These are phyloP conservation scores for Escovopsis sp. DNA, from an alignment of 2,329 filamentous ascomycete genomes.

Conservation along the genomic window DNA sequence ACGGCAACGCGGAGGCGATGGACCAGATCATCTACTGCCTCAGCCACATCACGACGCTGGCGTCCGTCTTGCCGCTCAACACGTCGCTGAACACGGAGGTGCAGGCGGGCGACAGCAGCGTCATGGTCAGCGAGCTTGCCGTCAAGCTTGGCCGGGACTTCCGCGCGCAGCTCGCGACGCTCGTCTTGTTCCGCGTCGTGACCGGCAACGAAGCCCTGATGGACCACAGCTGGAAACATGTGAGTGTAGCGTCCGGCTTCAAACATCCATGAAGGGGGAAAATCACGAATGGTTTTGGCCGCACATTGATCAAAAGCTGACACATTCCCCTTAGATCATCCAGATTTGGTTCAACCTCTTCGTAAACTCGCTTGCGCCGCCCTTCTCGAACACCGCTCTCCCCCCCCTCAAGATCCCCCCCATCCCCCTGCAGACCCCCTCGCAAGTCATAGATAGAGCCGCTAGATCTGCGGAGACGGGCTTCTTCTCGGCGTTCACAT, in stretches of 20 bases:
- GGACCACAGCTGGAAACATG: slow-evolving; percentile 61
- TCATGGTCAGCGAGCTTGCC: slow-evolving; percentile 97
- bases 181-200: slow-evolving; percentile 89
- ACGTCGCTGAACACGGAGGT: slow-evolving; percentile 91
- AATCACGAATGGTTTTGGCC: background rate
- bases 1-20: slow-evolving; percentile 68
- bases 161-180: slow-evolving; percentile 80
- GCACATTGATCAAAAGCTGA: background rate
- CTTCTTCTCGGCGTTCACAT: slow-evolving; percentile 86
- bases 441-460: slow-evolving; percentile 81
- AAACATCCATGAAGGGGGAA: too few relatives aligned
- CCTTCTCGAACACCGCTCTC: slow-evolving; percentile 52
- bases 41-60: slow-evolving; percentile 77
- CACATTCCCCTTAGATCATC: slow-evolving; percentile 44
- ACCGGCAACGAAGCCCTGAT: slow-evolving; percentile 70
- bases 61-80: slow-evolving; percentile 59
- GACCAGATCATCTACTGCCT: slow-evolving; percentile 88
- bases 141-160: slow-evolving; percentile 92
- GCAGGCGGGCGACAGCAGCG: slow-evolving; percentile 75
- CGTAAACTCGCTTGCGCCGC: slow-evolving; percentile 80
- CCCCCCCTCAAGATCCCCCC: slow-evolving; percentile 55
- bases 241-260: too few relatives aligned
- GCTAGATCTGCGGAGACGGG: slow-evolving; percentile 65
- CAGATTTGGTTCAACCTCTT: slow-evolving; percentile 93
- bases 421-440: slow-evolving; percentile 82